Base-by-base conservation (phyloP, 371 early-diverging fungal genomes). In the Haplosporangium sp. region DNA sequence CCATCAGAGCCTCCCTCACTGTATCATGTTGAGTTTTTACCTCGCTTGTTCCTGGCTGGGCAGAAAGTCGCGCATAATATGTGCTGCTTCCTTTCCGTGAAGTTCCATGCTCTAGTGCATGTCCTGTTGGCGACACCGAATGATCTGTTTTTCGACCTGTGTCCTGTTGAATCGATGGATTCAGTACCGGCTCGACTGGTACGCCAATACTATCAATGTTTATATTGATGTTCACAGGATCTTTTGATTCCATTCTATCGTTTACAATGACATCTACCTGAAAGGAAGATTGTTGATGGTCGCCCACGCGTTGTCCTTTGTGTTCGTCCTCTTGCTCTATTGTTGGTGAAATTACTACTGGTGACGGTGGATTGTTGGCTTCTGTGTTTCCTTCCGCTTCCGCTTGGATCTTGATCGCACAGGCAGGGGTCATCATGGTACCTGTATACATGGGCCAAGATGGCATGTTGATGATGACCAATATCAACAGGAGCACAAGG, bases 41-140 rank as follows among this genome's bases (percentile, higher is more conserved):
- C 21, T 60, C 70, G 0, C 65, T 59, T 1, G 75, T 75, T 1
- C 69, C 69, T 6, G 75, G 69, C 13, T 0, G 8, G 6, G 75
- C 75, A 11, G 75, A 75, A 0, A 75, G 59, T 37, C 61, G 61
- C 8, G 59, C 69, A 29, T 69, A 75, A 43, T 75, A 75, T 9
- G 38, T 45, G 20, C n/a, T 51, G 42, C 21, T 11, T 41, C 38
- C 20, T 14, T n/a, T 62, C 29, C 5, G 37, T 6, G 5, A n/a
- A 43, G 23, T 13, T 58, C 7, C 7, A n/a, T n/a, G n/a, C 36
- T 20, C 5, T 38, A 37, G 42, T n/a, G 14, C 29, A 21, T 20
- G 13, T 20, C 40, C 50, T 52, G 45, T 36, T 59, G 48, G 40
- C 41, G n/a, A 16, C 8, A n/a, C 14, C 16, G 51, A n/a, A n/a